Percentiles rank a stretch among this genome's conserved stretches.
These are phyloP conservation scores for Penicillium riverlandense DNA, from an alignment of 495 filamentous ascomycete species.

Conservation along the genomic window DNA sequence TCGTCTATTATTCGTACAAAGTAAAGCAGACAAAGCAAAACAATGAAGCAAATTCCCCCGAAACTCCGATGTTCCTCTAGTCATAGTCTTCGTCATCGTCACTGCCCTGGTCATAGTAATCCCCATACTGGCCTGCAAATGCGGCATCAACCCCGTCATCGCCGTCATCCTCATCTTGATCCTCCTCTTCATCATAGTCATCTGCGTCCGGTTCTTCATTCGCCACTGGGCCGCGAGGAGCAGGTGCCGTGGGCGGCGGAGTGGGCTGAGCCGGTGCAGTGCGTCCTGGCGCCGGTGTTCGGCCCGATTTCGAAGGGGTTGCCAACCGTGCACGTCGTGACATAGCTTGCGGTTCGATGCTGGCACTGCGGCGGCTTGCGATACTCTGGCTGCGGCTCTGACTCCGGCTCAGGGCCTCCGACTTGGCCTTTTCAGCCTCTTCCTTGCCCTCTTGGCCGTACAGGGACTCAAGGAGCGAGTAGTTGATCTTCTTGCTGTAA, in stretches of 20 bases:
- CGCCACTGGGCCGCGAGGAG: constrained; percentile 2
- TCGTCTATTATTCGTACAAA: no score
- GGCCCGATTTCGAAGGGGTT: constrained; percentile 10
- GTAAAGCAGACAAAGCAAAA: no score
- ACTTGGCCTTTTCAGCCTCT: constrained; percentile 19
- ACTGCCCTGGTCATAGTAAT: constrained; percentile 29
- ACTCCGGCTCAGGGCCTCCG: constrained; percentile 26
- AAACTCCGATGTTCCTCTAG: no score
- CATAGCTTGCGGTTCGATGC: constrained; percentile 21
- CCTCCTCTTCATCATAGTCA: constrained; percentile 26
- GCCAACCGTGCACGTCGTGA: constrained; percentile 14
- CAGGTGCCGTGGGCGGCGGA: constrained; percentile 9
- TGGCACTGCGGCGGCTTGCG: constrained; percentile 29
- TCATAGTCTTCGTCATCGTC: constrained; percentile 13
- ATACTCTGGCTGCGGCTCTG: constrained; percentile 35
- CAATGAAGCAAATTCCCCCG: no score
- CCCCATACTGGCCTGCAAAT: constrained; percentile 28
- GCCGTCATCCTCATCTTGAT: constrained; percentile 21
- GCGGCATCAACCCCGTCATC: constrained; percentile 33
- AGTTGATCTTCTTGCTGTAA: constrained; percentile 79
- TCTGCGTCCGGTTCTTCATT: constrained; percentile 13
- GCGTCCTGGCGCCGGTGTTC: constrained; percentile 5
- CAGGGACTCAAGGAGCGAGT: constrained; percentile 53
- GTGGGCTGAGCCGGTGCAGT: constrained; percentile 7
- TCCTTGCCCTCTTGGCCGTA: constrained; percentile 30